Conservation (phyloP, 2,329 filamentous ascomycete species). For the Mycosphaerelloides madeirae region DNA sequence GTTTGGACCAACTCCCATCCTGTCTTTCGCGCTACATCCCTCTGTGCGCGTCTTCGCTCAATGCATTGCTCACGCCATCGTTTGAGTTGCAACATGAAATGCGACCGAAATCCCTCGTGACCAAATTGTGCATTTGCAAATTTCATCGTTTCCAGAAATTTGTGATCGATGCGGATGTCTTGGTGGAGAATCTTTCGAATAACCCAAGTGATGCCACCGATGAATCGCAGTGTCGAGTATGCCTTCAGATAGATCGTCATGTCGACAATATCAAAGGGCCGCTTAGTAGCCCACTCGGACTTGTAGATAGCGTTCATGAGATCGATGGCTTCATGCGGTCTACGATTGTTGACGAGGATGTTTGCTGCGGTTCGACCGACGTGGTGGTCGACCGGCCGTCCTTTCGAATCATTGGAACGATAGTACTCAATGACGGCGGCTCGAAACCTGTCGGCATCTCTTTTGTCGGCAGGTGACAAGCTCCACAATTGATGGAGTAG, state of each 20-base stretch:
- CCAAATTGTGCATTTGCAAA: neutral
- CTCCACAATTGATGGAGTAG: slow-evolving; percentile 25
- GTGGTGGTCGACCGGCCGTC: slow-evolving; percentile 23
- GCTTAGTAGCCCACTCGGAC: slow-evolving; percentile 19
- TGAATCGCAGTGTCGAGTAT: slow-evolving; percentile 17
- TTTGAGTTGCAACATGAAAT: neutral
- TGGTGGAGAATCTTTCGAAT: slow-evolving; percentile 25
- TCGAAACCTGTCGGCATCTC: slow-evolving; percentile 17
- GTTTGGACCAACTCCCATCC: neutral
- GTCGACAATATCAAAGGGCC: slow-evolving; percentile 26
- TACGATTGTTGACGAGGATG: slow-evolving; percentile 24
- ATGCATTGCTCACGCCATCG: neutral
- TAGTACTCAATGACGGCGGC: slow-evolving; percentile 28
- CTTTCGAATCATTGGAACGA: slow-evolving; percentile 26
- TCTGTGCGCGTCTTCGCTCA: neutral
- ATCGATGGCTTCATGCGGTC: slow-evolving; percentile 24
- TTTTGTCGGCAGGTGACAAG: slow-evolving; percentile 4
- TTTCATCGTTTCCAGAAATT: slow-evolving; percentile 19
- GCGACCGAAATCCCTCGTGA: neutral
- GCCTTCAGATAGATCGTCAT: slow-evolving; percentile 32
- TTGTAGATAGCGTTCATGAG: slow-evolving; percentile 27
- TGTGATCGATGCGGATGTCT: slow-evolving; percentile 26
- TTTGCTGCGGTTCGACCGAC: slow-evolving; percentile 29
- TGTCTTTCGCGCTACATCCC: neutral
- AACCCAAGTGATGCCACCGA: slow-evolving; percentile 20